phyloP scores from a whole-genome alignment of 2,329 filamentous ascomycete genomes.

The Colletotrichum aenigma region DNA sequence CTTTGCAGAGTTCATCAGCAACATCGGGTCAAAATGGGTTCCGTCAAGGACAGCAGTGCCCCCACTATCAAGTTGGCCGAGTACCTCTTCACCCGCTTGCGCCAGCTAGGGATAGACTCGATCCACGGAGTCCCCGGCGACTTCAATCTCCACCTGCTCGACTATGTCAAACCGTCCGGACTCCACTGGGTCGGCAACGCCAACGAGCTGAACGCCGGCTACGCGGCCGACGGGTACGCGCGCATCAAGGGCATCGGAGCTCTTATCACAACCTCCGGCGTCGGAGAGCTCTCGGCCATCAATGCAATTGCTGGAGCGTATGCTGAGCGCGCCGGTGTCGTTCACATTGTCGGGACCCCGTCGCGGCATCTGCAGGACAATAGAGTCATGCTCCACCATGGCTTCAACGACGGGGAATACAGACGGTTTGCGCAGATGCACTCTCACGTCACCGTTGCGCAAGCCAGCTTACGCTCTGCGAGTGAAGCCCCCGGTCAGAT shows the following conservation, averaged over 20 bases:
- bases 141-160: slow-evolving; percentile 41
- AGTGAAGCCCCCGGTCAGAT: slow-evolving; percentile 51
- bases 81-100: slow-evolving; percentile 64
- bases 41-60: background rate
- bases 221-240: slow-evolving; percentile 63
- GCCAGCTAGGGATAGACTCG: slow-evolving; percentile 62
- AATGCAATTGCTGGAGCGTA: slow-evolving; percentile 65
- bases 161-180: slow-evolving; percentile 39
- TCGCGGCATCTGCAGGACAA: slow-evolving; percentile 44
- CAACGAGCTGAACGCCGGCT: slow-evolving; percentile 63
- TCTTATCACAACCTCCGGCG: slow-evolving; percentile 64
- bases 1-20: too few relatives aligned
- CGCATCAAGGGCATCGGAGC: slow-evolving; percentile 54
- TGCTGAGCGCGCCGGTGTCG: slow-evolving; percentile 58
- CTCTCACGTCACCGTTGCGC: slow-evolving; percentile 51
- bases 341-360: slow-evolving; percentile 63
- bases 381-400: slow-evolving; percentile 54
- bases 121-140: slow-evolving; percentile 56
- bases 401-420: slow-evolving; percentile 57
- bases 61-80: slow-evolving; percentile 51
- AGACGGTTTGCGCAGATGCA: slow-evolving; percentile 54
- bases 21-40: background rate
- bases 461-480: slow-evolving; percentile 49
- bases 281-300: slow-evolving; percentile 61
- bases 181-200: slow-evolving; percentile 54